A percentile compares a stretch with the other conserved stretches of the same genome.
phyloP scores from a whole-genome alignment of 2,329 filamentous ascomycete species.

The Penicillium sp. region DNA sequence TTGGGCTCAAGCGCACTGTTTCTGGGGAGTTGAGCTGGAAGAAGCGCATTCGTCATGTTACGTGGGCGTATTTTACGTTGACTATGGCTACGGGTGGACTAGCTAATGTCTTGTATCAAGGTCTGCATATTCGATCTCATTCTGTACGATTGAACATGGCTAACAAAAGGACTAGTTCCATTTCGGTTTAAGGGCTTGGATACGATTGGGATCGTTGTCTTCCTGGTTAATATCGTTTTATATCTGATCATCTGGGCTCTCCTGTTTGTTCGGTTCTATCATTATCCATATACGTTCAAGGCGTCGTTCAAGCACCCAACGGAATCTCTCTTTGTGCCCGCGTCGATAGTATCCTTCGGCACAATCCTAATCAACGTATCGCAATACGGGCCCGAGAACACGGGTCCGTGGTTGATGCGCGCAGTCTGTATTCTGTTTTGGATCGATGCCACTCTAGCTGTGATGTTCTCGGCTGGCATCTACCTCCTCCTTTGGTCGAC shows the following conservation, averaged over 20 bases:
- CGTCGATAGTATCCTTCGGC: constrained; percentile 66
- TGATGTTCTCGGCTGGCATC: constrained; percentile 66
- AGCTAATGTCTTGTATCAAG: constrained; percentile 58
- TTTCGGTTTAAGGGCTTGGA: constrained; percentile 58
- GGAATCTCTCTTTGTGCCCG: constrained; percentile 74
- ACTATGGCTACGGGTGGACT: constrained; percentile 63
- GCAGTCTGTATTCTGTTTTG: constrained; percentile 70
- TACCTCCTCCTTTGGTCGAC: constrained; percentile 72
- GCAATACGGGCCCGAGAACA: constrained; percentile 68
- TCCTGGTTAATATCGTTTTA: constrained; percentile 63
- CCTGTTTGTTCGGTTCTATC: constrained; percentile 67
- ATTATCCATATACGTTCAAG: constrained; percentile 68
- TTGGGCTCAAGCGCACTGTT: constrained; percentile 17
- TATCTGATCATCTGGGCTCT: constrained; percentile 64
- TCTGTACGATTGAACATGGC: not conserved
- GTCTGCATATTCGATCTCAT: constrained; percentile 43
- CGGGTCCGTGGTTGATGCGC: constrained; percentile 61
- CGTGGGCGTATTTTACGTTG: constrained; percentile 78
- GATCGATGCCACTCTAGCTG: constrained; percentile 68
- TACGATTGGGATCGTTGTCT: constrained; percentile 61
- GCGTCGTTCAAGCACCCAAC: constrained; percentile 73
- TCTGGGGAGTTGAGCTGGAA: constrained; percentile 46
- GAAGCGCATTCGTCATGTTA: constrained; percentile 61
- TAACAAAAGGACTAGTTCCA: constrained; percentile 43
- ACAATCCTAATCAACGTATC: constrained; percentile 76